Evolutionary conservation across 495 filamentous ascomycete genomes (phyloP).

Genomic region (Lophium mytilinum): DNA sequence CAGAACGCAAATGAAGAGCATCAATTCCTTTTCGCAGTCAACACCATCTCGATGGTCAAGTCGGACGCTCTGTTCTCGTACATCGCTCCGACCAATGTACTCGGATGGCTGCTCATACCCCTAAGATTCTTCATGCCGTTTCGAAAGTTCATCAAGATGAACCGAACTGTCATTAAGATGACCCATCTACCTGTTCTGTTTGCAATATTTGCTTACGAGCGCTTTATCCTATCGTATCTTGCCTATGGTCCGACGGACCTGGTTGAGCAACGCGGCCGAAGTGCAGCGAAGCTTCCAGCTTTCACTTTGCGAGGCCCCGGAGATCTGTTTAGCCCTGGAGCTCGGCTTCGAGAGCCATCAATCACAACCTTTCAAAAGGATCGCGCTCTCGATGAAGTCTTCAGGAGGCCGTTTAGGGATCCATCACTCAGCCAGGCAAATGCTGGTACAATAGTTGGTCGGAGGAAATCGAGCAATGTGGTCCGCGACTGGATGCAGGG

Average conservation of each 20-base stretch:
- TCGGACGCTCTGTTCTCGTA: slow-evolving; percentile 91
- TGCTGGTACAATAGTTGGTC: slow-evolving; percentile 38
- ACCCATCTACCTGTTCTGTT: slow-evolving; percentile 84
- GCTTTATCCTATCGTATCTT: slow-evolving; percentile 55
- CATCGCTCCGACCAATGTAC: slow-evolving; percentile 76
- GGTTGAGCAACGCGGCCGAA: slow-evolving; percentile 41
- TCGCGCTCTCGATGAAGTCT: slow-evolving; percentile 85
- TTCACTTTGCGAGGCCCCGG: slow-evolving; percentile 36
- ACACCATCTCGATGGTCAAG: slow-evolving; percentile 93
- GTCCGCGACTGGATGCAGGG: slow-evolving; percentile 83
- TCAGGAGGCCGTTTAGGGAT: slow-evolving; percentile 53
- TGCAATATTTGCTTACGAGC: slow-evolving; percentile 80
- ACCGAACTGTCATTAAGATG: slow-evolving; percentile 77
- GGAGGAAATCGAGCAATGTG: slow-evolving; percentile 61
- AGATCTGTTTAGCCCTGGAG: slow-evolving; percentile 58
- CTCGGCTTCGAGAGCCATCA: slow-evolving; percentile 67
- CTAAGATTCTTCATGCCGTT: slow-evolving; percentile 71
- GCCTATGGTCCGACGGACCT: slow-evolving; percentile 73
- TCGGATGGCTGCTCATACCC: slow-evolving; percentile 79
- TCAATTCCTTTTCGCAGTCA: slow-evolving; percentile 89
- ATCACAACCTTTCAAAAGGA: slow-evolving; percentile 81
- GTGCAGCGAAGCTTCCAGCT: slow-evolving; percentile 23
- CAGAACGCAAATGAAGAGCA: slow-evolving; percentile 89
- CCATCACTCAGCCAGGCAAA: slow-evolving; percentile 40
- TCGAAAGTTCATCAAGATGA: slow-evolving; percentile 67